These are phyloP conservation scores for Aureobasidium musti DNA, from an alignment of 2,329 filamentous ascomycete species.

Conservation along the genomic window DNA sequence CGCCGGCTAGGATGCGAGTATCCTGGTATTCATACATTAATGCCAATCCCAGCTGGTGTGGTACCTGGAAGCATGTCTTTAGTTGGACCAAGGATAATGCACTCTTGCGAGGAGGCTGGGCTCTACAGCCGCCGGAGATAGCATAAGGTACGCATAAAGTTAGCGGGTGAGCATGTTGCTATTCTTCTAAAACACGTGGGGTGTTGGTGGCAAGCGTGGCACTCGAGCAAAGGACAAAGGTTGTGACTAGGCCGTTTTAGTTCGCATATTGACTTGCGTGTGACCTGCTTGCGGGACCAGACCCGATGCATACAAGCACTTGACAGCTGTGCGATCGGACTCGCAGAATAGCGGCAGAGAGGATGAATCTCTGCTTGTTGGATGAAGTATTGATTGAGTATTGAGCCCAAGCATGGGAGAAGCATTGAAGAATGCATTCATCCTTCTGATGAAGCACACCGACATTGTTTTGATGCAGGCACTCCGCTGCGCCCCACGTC, in stretches of 20 bases:
- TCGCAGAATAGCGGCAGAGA: background rate
- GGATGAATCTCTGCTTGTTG: background rate
- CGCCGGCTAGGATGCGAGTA: background rate
- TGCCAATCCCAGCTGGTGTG: slow-evolving; percentile 7
- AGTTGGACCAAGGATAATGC: slow-evolving; percentile 12
- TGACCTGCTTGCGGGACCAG: slow-evolving; percentile 29
- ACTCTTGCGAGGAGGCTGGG: background rate
- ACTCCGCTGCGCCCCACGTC: slow-evolving; percentile 14
- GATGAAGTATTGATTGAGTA: background rate
- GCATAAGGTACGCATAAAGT: slow-evolving; percentile 25
- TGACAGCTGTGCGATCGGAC: background rate
- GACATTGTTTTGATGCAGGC: slow-evolving; percentile 24
- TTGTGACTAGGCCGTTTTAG: slow-evolving; percentile 25
- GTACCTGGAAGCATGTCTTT: slow-evolving; percentile 14
- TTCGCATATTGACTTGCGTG: slow-evolving; percentile 34
- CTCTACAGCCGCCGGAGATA: slow-evolving; percentile 6
- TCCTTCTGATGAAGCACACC: slow-evolving; percentile 23
- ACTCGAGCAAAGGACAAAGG: slow-evolving; percentile 32
- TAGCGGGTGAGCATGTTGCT: slow-evolving; percentile 16
- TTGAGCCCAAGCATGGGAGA: background rate
- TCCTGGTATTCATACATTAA: background rate
- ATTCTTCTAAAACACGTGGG: slow-evolving; percentile 26
- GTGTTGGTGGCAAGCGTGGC: slow-evolving; percentile 27
- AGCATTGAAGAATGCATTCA: background rate
- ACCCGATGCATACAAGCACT: slow-evolving; percentile 16